Evolutionary conservation across 768 basidiomycete species (phyloP), one percentile per base, ranked within the genome.

Genomic region (Pleurotus platypus): DNA sequence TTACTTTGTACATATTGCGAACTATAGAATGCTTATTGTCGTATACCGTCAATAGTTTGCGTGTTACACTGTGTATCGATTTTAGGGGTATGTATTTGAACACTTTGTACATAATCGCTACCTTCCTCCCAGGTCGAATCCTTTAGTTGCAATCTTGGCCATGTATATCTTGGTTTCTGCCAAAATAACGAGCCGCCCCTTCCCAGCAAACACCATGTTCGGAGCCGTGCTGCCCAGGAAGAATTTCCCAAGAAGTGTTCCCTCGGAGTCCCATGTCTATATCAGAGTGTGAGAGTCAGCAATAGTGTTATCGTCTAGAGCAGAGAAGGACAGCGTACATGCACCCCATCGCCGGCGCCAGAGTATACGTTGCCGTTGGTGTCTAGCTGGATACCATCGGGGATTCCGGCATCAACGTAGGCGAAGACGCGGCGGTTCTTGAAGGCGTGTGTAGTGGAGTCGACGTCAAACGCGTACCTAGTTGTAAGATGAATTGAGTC

Each of bases 351-450:
- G 15, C 81, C 86, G 56, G 80, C 81, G 1, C 83, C 84, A 0
- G 83, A 72, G 64, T 83, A 90, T 0, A 90, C 80, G 60, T 90
- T 89, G 0, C 85, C 86, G 0, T 76, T 65, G 3, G 71, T 70
- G 62, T 91, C 89, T 1, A 86, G 73, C 62, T 86, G 82, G 9
- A 89, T 67, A 9, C 88, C 88, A 58, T 90, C 87, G 3, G 87
- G 81, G 27, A 84, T 69, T 0, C 87, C 88, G 18, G 84, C 74
- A 57, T 89, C 88, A 6, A 72, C 64, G 61, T 82, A 89, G 0
- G 87, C 86, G 60, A 90, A 87, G 12, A 88, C 76, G 4, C 86
- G 79, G 22, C 86, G 78, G 63, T 89, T 83, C 45, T 47, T 65
- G 64, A 89, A 85, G 4, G 74, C 67, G 38, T 82, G 76, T 0